A percentile compares a stretch with the other conserved stretches of the same genome.
phyloP scores from a whole-genome alignment of 2,329 filamentous ascomycete species.

The Alternaria ethzedia region DNA sequence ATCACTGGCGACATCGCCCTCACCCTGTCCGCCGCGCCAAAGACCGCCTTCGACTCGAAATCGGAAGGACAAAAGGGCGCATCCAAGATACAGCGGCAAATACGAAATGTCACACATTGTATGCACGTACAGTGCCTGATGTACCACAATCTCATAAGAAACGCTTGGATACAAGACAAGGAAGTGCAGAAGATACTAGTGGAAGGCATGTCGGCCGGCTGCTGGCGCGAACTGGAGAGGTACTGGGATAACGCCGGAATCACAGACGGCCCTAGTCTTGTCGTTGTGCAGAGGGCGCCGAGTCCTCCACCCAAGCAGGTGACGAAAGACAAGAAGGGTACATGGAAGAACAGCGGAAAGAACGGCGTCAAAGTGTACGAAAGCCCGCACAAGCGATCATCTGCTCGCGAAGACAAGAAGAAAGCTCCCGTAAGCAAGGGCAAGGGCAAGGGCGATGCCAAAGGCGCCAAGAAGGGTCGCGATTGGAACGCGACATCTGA shows the following conservation, averaged over 20 bases:
- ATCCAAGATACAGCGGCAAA: slow-evolving; percentile 80
- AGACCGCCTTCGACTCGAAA: slow-evolving; percentile 32
- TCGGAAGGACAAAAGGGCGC: slow-evolving; percentile 79
- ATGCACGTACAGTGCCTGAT: slow-evolving; percentile 87
- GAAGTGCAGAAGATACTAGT: slow-evolving; percentile 43
- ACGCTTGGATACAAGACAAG: slow-evolving; percentile 46
- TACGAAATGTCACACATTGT: slow-evolving; percentile 80
- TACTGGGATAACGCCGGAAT: slow-evolving; percentile 77
- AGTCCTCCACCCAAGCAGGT: slow-evolving; percentile 68
- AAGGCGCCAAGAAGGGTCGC: slow-evolving; percentile 54
- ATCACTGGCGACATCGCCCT: slow-evolving; percentile 74
- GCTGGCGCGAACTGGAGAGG: slow-evolving; percentile 45
- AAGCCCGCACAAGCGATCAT: slow-evolving; percentile 23
- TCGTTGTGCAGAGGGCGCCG: slow-evolving; percentile 67
- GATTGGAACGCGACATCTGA: slow-evolving; percentile 78
- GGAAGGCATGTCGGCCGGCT: slow-evolving; percentile 34
- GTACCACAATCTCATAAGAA: slow-evolving; percentile 81
- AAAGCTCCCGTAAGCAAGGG: slow-evolving; percentile 20
- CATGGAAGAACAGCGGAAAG: slow-evolving; percentile 52
- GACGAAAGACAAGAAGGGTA: slow-evolving; percentile 26
- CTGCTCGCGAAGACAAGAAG: slow-evolving; percentile 8
- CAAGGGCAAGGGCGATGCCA: slow-evolving; percentile 50
- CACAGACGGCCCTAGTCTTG: slow-evolving; percentile 78
- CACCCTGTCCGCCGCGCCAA: slow-evolving; percentile 59
- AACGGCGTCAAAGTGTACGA: slow-evolving; percentile 43